Base-by-base conservation (phyloP, 805 yeast species). In the Spathaspora passalidarum region DNA sequence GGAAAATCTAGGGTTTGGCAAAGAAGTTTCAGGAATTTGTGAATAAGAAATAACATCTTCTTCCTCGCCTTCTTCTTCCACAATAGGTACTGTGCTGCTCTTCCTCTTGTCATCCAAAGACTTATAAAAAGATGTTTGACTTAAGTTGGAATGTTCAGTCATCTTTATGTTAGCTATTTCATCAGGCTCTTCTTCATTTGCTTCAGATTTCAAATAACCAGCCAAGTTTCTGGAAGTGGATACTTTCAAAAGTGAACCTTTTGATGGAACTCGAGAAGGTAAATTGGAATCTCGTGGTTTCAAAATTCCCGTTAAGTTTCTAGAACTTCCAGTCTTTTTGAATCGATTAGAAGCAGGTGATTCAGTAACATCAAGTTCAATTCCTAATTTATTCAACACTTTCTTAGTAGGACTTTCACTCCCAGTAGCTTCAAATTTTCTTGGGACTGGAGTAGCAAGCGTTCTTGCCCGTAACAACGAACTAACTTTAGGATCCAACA, bases 1-100 rank as follows among this genome's bases (percentile, higher is more conserved):
- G 0, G 77, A 72, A 45, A 72, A 72, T 29, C 71, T 54, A 9
- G 76, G 76, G 43, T 72, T 72, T 5, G 77, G 77, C 20, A 32
- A 42, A 42, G 34, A 39, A 43, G 38, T 49, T 46, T 42, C 51
- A 9, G 16, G 34, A 10, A 13, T n/a, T n/a, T n/a, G n/a, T n/a
- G n/a, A n/a, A n/a, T n/a, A n/a, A n/a, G n/a, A n/a, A n/a, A n/a
- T 29, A 10, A 35, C 35, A 11, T 48, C 47, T 2, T 43, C 40
- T 21, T 34, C n/a, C 6, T 20, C 20, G n/a, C 19, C 45, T 18
- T 38, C 48, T 22, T 32, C 41, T 11, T 23, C 23, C 3, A n/a
- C 29, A 11, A 19, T 34, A 3, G 38, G 22, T 25, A 26, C 22
- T 2, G 17, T 4, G 8, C 23, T 8, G 16, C 10, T 11, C n/a